phyloP scores from a whole-genome alignment of 1,284 basidiomycete species.

The Sanghuangporus weigelae region DNA sequence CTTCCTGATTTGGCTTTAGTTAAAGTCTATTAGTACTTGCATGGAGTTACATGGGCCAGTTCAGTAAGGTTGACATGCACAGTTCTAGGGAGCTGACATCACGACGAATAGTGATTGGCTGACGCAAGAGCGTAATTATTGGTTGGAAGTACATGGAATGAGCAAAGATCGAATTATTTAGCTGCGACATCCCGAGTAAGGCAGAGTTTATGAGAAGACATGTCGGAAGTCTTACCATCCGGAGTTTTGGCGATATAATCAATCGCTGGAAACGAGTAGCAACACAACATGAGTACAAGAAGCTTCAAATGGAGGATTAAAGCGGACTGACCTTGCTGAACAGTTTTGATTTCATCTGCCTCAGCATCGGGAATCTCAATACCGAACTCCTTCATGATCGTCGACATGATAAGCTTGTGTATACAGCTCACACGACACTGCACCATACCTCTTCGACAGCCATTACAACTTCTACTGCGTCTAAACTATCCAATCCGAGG shows the following conservation, averaged over 20 bases:
- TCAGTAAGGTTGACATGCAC: background rate
- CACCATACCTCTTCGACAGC: constrained; percentile 90
- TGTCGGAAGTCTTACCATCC: constrained; percentile 53
- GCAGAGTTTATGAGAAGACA: constrained; percentile 15
- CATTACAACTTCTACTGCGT: constrained; percentile 99
- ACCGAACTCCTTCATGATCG: constrained; percentile 60
- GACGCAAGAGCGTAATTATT: constrained; percentile 7
- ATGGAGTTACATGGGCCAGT: background rate
- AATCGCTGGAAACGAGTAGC: constrained; percentile 60
- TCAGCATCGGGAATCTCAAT: constrained; percentile 97
- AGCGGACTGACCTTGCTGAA: constrained; percentile 74
- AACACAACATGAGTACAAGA: constrained; percentile 17
- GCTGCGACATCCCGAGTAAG: constrained; percentile 23
- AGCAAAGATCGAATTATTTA: constrained; percentile 10
- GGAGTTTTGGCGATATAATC: constrained; percentile 97
- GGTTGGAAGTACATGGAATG: constrained; percentile 8
- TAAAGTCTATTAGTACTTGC: background rate
- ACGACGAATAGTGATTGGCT: constrained; percentile 3
- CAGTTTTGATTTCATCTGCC: constrained; percentile 96
- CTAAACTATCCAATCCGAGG: constrained; percentile 94
- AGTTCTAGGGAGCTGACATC: constrained; percentile 10
- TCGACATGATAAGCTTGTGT: constrained; percentile 4
- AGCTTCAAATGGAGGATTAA: constrained; percentile 1
- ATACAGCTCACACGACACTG: background rate
- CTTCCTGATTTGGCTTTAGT: background rate